Conservation (phyloP, 805 yeast genomes). For the Saturnispora sanitii region DNA sequence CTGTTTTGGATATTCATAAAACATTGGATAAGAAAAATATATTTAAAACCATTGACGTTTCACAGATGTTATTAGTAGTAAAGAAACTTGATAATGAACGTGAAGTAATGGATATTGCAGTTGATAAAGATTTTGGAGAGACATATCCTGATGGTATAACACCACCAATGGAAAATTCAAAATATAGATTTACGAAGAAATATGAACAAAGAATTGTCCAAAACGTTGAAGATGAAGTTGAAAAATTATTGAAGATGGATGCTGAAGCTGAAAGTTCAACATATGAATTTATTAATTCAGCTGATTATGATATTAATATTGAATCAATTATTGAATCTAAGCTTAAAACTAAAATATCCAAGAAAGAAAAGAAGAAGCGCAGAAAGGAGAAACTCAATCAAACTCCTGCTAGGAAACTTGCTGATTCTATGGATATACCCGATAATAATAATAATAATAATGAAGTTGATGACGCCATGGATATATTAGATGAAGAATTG, state of each 20-base stretch:
- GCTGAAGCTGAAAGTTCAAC: constrained; percentile 74
- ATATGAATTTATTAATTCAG: constrained; percentile 58
- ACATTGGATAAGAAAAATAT: constrained; percentile 83
- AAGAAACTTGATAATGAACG: constrained; percentile 36
- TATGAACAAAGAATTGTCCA: constrained; percentile 64
- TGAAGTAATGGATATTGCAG: constrained; percentile 35
- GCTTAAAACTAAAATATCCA: constrained; percentile 15
- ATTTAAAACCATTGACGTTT: constrained; percentile 75
- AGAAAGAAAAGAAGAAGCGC: constrained; percentile 18
- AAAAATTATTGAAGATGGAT: constrained; percentile 64
- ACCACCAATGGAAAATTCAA: constrained; percentile 66
- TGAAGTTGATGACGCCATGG: constrained; percentile 28
- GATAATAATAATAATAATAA: constrained; percentile 31
- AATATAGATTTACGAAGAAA: constrained; percentile 62
- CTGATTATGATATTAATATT: constrained; percentile 19
- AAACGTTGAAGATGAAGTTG: constrained; percentile 68
- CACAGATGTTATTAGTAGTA: constrained; percentile 75
- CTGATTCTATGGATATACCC: not conserved
- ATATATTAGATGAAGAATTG: constrained; percentile 20
- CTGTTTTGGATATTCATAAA: constrained; percentile 77
- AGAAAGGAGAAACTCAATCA: constrained; percentile 9
- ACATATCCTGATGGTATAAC: constrained; percentile 70
- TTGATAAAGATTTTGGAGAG: constrained; percentile 34
- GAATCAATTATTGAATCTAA: constrained; percentile 27
- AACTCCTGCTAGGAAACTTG: constrained; percentile 8